Evolutionary conservation across 176 grass and related monocot species (phyloP), one percentile per base, ranked within the genome.

Genomic region (Oryza officinalis): DNA sequence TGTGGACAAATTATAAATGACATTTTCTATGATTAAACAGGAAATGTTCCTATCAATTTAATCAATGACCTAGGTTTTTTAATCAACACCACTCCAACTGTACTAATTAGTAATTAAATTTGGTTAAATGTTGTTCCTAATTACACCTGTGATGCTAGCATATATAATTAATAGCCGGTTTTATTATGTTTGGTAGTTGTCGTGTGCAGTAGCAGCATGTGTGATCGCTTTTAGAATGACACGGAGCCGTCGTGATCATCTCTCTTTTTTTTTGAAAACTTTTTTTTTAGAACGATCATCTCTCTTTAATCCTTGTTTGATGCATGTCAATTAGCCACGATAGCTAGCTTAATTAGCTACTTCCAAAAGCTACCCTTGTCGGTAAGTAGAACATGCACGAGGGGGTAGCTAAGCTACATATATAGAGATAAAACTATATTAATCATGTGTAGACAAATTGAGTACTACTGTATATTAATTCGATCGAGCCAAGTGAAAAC

Each of bases 201-300:
- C 86, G 80, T 65, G 54, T 71, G 64, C 73, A 65, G 50, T 1
- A 82, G 72, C 38, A 77, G 73, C 80, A 83, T 6, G 72, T 54
- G n/a, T 71, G 72, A 65, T 77, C 73, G 65, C 80, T 83, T 87
- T 83, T 83, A 35, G 73, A 65, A 73, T 77, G 80, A 83, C 86
- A 87, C 52, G 66, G 73, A 77, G 80, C 86, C 86, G 73, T 65
- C 65, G 30, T 35, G 15, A 77, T 87, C 76, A 25, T 61, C 22
- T 61, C 20, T 17, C n/a, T n/a, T n/a, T n/a, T n/a, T n/a, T n/a
- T n/a, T n/a, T n/a, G n/a, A n/a, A n/a, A n/a, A n/a, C n/a, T n/a
- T n/a, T n/a, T n/a, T n/a, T n/a, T n/a, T n/a, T n/a, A n/a, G n/a
- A n/a, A n/a, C n/a, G n/a, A n/a, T n/a, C n/a, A n/a, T n/a, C n/a